Conservation (phyloP, 768 basidiomycete species). For the Podaxis sp. region DNA sequence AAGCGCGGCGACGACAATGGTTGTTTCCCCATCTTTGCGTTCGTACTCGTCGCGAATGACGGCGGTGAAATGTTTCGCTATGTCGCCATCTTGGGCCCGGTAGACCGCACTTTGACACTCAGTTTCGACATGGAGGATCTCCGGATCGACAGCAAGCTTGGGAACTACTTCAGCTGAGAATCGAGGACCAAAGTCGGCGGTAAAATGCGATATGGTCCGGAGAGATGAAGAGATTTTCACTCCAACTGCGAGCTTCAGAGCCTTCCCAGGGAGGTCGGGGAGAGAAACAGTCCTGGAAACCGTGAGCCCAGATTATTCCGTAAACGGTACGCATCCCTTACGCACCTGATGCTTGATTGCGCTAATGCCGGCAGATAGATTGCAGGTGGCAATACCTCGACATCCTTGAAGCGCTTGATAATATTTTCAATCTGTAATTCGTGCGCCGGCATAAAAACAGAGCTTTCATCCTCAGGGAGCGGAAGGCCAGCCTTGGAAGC, state of each 20-base stretch:
- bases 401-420: constrained; percentile 39
- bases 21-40: constrained; percentile 37
- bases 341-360: constrained; percentile 56
- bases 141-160: constrained; percentile 41
- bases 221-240: constrained; percentile 59
- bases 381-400: constrained; percentile 40
- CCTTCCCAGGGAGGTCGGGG: constrained; percentile 42
- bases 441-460: constrained; percentile 49
- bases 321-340: neutral
- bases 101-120: constrained; percentile 53
- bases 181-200: constrained; percentile 55
- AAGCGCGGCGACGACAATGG: constrained; percentile 52
- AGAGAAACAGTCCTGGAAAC: constrained; percentile 44
- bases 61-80: constrained; percentile 53
- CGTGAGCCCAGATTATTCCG: neutral
- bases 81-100: constrained; percentile 38
- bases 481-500: constrained; percentile 31
- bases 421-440: constrained; percentile 52
- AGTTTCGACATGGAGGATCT: constrained; percentile 42
- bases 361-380: constrained; percentile 42
- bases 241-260: constrained; percentile 53
- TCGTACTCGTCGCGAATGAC: constrained; percentile 46
- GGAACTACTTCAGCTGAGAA: constrained; percentile 53
- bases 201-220: constrained; percentile 60
- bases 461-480: constrained; percentile 27